These are phyloP conservation scores for Rhodotorula babjevae DNA, from an alignment of 768 basidiomycete genomes.

Conservation along the genomic window DNA sequence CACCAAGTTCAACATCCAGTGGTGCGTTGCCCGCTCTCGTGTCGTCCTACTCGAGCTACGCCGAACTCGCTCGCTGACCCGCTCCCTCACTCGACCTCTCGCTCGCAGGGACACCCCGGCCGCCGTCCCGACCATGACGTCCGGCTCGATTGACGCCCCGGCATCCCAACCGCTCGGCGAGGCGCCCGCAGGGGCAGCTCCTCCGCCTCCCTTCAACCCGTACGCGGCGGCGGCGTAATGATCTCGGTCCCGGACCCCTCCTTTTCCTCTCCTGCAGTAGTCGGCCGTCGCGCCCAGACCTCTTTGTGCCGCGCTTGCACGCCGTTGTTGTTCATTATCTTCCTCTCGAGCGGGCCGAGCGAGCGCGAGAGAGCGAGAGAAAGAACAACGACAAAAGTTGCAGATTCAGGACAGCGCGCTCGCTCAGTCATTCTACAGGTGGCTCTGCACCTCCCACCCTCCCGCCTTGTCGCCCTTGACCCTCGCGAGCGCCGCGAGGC, in stretches of 20 bases:
- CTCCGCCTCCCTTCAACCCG: constrained; percentile 4
- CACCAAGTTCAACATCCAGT: constrained; percentile 59
- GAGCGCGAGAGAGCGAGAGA: not conserved
- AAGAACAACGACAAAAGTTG: not conserved
- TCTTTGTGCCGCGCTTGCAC: not conserved
- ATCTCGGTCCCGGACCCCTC: not conserved
- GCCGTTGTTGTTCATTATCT: not conserved
- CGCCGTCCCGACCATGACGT: not conserved
- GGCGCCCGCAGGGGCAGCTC: not conserved
- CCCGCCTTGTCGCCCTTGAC: not conserved
- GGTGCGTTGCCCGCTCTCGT: constrained; percentile 44
- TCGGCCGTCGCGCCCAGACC: no score
- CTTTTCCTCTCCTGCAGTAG: not conserved
- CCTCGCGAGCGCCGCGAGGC: not conserved
- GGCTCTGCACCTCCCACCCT: not conserved
- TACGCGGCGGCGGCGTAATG: not conserved
- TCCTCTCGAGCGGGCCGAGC: not conserved
- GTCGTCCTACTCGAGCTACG: no score
- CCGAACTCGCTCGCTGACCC: no score
- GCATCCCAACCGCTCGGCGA: not conserved
- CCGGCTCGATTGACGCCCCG: not conserved
- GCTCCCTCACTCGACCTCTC: not conserved
- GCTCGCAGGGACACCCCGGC: constrained; percentile 6
- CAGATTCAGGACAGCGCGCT: not conserved
- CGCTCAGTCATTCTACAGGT: not conserved